Base-by-base conservation (phyloP, 1,284 basidiomycete species). In the Anthracocystis setariae region DNA sequence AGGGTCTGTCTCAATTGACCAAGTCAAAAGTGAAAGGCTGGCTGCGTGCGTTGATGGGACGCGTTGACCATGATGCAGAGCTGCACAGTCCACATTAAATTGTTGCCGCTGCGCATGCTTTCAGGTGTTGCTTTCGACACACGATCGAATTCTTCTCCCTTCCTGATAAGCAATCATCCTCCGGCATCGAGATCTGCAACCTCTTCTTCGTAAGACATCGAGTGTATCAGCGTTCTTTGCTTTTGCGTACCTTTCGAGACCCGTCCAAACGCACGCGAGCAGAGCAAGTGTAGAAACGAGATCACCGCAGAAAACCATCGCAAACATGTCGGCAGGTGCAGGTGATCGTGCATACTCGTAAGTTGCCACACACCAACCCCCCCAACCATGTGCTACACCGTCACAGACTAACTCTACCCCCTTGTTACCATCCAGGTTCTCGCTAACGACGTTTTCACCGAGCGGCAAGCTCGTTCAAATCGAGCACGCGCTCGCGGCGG, bases 401-500 rank as follows among this genome's bases (percentile, higher is more conserved):
- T n/a, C n/a, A n/a, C n/a, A n/a, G n/a, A n/a, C n/a, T n/a, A n/a
- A n/a, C n/a, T n/a, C n/a, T n/a, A n/a, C n/a, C n/a, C n/a, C n/a
- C n/a, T n/a, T n/a, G n/a, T n/a, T n/a, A n/a, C n/a, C n/a, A n/a
- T n/a, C n/a, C 46, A 98, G 94, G 83, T 98, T 97, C 87, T 98
- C 95, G 74, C 89, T 98, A 66, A 98, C 95, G 18, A 96, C 96
- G 78, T 98, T 98, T 89, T 97, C 94, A 33, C 95, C 95, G 49
- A 96, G 93, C 78, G 95, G 95, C 71, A 97, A 96, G 55, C 67
- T 78, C 8, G 77, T 77, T 12, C 96, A 99, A 87, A 98, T 99
- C 83, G 96, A 99, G 86, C 96, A 99, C 86, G 96, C 96, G 39
- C 87, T 99, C 63, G 96, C 96, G 58, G 94, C 94, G 21, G 96